Base-by-base conservation (phyloP, 1,139 yeast species). In the Taphrina flavorubra region DNA sequence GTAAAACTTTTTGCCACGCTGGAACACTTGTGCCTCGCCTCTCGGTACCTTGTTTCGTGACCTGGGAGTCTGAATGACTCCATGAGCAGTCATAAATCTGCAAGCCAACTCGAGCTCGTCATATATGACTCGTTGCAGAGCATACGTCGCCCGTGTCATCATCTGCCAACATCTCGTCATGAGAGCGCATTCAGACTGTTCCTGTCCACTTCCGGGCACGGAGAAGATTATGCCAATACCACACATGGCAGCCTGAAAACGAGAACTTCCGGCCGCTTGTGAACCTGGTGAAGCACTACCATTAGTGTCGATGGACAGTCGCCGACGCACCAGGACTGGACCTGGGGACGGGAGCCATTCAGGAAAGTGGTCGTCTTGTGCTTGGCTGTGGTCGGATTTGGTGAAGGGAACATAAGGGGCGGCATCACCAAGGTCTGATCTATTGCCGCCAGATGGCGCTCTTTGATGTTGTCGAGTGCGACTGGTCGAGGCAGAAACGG, bases 301-400 rank as follows among this genome's bases (percentile, higher is more conserved):
- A n/a, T 40, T 55, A 11, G 67, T 63, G 39, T 63, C 67, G 46
- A 63, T 16, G 7, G 67, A 63, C 6, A 34, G 60, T 14, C 61
- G 60, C 14, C 67, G 60, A 11, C 59, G 60, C 3, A 49, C n/a
- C 46, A 63, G 56, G 37, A 53, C 51, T 25, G 67, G 67, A 11
- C 67, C 67, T 7, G 67, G 67, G 36, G 67, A 63, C 6, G 67
- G 67, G 16, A 63, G 39, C 67, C 67, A 63, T 11, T 51, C 67
- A 8, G 59, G 37, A 34, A 57, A 20, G 14, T 46, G 55, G 16
- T 44, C 55, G 13, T 63, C 67, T 16, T 63, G 61, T 44, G 56
- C 18, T 34, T 53, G 44, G 25, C n/a, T 18, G 6, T n/a, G 14
- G 11, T 63, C 61, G 0, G 39, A 6, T 36, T 57, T 47, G 16